Base-by-base conservation (phyloP, 495 filamentous ascomycete species). In the Talaromyces trachyspermus region DNA sequence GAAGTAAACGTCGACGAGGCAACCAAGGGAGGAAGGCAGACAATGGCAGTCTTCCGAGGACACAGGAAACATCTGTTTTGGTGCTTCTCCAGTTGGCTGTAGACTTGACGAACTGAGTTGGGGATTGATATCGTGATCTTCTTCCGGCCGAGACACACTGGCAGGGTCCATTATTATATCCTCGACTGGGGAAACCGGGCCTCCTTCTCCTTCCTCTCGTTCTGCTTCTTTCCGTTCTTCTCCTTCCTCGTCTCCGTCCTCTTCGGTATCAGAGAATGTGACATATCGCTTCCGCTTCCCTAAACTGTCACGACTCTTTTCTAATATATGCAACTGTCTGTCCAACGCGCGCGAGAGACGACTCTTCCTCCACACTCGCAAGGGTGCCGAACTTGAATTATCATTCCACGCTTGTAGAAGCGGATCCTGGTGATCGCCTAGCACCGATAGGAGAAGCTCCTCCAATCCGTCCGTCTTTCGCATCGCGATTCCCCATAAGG, bases 1-100 rank as follows among this genome's bases (percentile, higher is more conserved):
- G 54, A 86, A 86, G 57, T 85, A 86, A 3, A 85, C 72, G 49
- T 88, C 81, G 23, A 88, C 65, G 5, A 88, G 67, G 61, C 83
- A 39, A 72, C 62, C 44, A 77, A 70, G 3, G 62, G 46, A 7
- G 77, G 78, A 0, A 77, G 63, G 26, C 52, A 52, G 12, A 6
- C 27, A 7, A 12, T 30, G 7, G 27, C 27, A 7, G 6, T 7
- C 12, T 30, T n/a, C n/a, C n/a, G n/a, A n/a, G n/a, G 27, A 12
- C 12, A 12, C 27, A 30, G 27, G 27, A 30, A 30, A 12, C 6
- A 30, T 6, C 12, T 30, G 27, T 30, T 12, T 30, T 30, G 27
- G 27, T 30, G 27, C 7, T 12, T 30, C 27, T 30, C 6, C 12
- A 7, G 27, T 30, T 30, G 27, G 27, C 27, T 30, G 27, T 30